These are phyloP conservation scores for Mucor circinelloides DNA, from an alignment of 371 early-diverging fungal genomes.

Conservation along the genomic window DNA sequence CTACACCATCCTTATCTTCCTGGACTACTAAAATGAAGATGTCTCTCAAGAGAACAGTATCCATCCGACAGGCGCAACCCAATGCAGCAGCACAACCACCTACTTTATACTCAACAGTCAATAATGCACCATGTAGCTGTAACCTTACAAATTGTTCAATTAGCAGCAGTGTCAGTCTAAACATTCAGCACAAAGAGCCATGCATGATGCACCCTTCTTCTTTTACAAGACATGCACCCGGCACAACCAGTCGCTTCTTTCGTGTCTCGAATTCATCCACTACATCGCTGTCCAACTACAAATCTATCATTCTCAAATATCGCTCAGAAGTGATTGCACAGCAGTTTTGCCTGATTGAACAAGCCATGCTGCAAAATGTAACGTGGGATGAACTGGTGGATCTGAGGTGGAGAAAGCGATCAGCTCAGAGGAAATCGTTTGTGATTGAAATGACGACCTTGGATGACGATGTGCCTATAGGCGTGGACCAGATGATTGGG, in stretches of 20 bases:
- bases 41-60: constrained; percentile 32
- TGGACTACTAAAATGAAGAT: constrained; percentile 42
- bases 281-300: constrained; percentile 19
- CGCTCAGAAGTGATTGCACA: constrained; percentile 52
- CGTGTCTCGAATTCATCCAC: neutral
- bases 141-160: neutral
- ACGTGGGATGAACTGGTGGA: constrained; percentile 64
- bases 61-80: neutral
- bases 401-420: constrained; percentile 46
- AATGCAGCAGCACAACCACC: neutral
- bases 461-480: constrained; percentile 5
- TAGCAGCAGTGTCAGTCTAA: neutral
- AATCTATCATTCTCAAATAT: constrained; percentile 38
- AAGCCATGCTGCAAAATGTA: constrained; percentile 53
- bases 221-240: neutral
- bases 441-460: constrained; percentile 10
- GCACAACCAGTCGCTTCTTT: neutral
- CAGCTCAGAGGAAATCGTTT: constrained; percentile 7
- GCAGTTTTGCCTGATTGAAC: constrained; percentile 58
- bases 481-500: constrained; percentile 41
- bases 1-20: constrained; percentile 20
- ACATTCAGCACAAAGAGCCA: neutral
- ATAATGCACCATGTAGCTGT: neutral
- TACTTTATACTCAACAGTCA: constrained; percentile 1
- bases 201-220: constrained; percentile 1